phyloP scores from a whole-genome alignment of 2,329 filamentous ascomycete species.

The Cladosporium sp. region DNA sequence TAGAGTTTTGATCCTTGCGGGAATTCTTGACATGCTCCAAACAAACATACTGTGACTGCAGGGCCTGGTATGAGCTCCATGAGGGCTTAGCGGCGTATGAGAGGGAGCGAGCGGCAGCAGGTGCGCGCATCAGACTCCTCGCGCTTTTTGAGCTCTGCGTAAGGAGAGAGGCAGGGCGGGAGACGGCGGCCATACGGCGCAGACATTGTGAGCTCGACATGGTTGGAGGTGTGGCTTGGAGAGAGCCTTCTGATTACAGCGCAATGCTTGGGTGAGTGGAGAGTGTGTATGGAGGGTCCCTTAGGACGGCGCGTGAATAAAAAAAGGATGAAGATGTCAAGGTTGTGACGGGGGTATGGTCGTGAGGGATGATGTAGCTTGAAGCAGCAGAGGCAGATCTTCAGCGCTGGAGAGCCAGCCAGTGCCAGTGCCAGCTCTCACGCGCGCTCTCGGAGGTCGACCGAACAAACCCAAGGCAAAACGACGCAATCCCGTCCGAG shows the following conservation, averaged over 20 bases:
- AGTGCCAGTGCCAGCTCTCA: too few relatives aligned
- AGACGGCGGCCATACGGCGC: conserved; percentile 37
- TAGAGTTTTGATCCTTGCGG: conserved; percentile 20
- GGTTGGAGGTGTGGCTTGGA: conserved; percentile 18
- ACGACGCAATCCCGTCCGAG: conserved; percentile 14
- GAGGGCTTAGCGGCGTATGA: conserved; percentile 25
- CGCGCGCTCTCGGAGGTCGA: background rate
- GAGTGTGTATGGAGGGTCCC: conserved; percentile 17
- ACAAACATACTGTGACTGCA: conserved; percentile 19
- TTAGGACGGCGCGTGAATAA: background rate
- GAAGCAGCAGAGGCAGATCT: conserved; percentile 13
- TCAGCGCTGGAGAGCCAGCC: conserved; percentile 2
- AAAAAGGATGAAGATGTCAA: conserved; percentile 1
- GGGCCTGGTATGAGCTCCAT: conserved; percentile 19
- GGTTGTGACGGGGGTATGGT: conserved; percentile 16
- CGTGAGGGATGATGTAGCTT: conserved; percentile 8
- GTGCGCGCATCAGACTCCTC: conserved; percentile 27
- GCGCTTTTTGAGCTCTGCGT: conserved; percentile 30
- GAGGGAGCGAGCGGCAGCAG: conserved; percentile 26
- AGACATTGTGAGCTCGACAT: conserved; percentile 43
- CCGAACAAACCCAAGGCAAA: background rate
- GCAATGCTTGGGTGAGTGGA: conserved; percentile 24
- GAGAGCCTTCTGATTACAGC: background rate
- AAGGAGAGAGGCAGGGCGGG: conserved; percentile 31
- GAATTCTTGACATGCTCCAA: background rate